A percentile compares a stretch with the other conserved stretches of the same genome.
Conservation (phyloP, 306 rosid species). For the Cicer chorassanicum region DNA sequence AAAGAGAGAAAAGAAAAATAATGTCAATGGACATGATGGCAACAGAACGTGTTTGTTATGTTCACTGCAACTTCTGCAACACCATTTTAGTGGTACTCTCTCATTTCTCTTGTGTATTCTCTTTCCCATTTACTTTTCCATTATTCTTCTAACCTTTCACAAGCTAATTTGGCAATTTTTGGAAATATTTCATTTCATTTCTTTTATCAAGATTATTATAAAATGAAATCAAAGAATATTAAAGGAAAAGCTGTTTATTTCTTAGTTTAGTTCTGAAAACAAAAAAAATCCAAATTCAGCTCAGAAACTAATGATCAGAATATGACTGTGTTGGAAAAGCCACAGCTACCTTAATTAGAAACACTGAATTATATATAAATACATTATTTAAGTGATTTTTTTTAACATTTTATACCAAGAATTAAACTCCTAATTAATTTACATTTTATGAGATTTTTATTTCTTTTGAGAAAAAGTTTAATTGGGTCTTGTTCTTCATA, state of each 20-base stretch:
- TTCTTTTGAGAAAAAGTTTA: constrained; percentile 24
- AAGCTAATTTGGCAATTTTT: constrained; percentile 52
- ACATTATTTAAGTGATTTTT: constrained; percentile 36
- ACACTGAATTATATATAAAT: background rate
- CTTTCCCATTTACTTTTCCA: constrained; percentile 32
- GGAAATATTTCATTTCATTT: constrained; percentile 9
- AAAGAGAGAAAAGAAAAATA: constrained; percentile 27
- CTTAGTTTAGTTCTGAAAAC: constrained; percentile 2
- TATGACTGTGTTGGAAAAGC: constrained; percentile 26
- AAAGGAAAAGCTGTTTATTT: constrained; percentile 32
- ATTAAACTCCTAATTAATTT: constrained; percentile 24
- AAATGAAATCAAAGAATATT: background rate
- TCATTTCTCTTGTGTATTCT: constrained; percentile 15
- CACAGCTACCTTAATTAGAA: constrained; percentile 35
- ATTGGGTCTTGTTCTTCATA: constrained; percentile 50
- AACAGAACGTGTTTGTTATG: constrained; percentile 97
- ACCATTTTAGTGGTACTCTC: constrained; percentile 95
- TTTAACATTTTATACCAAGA: background rate
- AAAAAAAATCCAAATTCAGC: constrained; percentile 42
- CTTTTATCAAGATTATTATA: constrained; percentile 40
- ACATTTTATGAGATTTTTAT: constrained; percentile 50
- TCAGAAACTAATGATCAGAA: constrained; percentile 43
- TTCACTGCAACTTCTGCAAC: constrained; percentile 99
- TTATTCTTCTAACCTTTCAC: constrained; percentile 43
- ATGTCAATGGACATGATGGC: constrained; percentile 95